Evolutionary conservation across 1,284 basidiomycete species (phyloP), one percentile per base, ranked within the genome.

Genomic region (Malassezia obtusa): DNA sequence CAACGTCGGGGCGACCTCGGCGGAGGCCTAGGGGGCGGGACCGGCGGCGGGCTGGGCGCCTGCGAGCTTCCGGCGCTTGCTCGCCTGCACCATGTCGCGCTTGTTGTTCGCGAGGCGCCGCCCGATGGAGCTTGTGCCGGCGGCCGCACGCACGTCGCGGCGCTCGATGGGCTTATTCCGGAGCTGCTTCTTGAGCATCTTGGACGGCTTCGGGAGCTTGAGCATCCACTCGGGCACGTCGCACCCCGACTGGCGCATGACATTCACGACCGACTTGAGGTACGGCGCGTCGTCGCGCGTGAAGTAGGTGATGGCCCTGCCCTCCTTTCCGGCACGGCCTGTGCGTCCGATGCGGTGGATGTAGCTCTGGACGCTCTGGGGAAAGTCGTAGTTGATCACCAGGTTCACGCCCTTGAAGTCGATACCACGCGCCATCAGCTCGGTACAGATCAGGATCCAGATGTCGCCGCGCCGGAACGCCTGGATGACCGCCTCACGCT

Each of bases 301-400:
- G 77, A 95, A 96, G 76, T 89, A 96, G 1, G 92, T 98, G 46
- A 92, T 82, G 0, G 92, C 91, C 71, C 85, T 84, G 9, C 92
- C 92, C 63, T 87, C 83, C 44, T 85, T 81, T 1, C 90, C 92
- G 15, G 91, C 91, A 53, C 92, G 83, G 17, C 92, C 92, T 1
- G 92, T 96, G 54, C 94, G 84, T 81, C 87, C 92, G 54, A 98
- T 94, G 24, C 92, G 81, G 76, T 98, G 92, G 30, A 98, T 82
- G 70, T 98, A 98, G 65, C 84, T 88, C 74, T 94, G 89, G 2
- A 92, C 85, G 15, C 50, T 63, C 51, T 71, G 70, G 2, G 72
- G 65, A 26, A 70, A 63, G 19, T 64, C 62, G 68, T 90, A 95
- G 75, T 95, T 98, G 73, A 98, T 85, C 11, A 98, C 91, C 64